phyloP scores from a whole-genome alignment of 148 eudicot genomes.

The Rhododendron ferrugineum region DNA sequence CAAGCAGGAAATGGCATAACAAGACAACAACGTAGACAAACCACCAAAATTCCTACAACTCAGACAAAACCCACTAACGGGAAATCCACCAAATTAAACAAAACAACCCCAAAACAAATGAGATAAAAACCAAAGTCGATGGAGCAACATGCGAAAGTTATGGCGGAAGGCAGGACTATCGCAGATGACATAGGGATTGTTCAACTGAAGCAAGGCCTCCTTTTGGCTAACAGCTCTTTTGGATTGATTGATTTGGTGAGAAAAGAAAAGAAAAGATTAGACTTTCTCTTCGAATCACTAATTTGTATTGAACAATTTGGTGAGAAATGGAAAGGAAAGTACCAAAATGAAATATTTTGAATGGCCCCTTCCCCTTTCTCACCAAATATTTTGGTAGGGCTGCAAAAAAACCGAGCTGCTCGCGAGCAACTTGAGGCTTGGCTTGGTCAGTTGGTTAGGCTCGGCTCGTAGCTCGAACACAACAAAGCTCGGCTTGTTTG shows the following conservation, averaged over 20 bases:
- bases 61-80: neutral
- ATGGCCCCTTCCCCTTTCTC: neutral
- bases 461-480: too few species aligned
- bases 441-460: too few species aligned
- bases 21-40: neutral
- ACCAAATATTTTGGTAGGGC: neutral
- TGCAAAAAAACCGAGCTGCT: too few species aligned
- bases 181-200: neutral
- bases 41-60: neutral
- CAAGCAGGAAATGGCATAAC: neutral
- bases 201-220: neutral
- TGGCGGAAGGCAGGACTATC: neutral
- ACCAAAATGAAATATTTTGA: neutral
- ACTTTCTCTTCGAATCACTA: neutral
- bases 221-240: neutral
- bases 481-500: too few species aligned
- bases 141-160: neutral
- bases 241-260: neutral
- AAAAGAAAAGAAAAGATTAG: neutral
- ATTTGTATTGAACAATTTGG: too few species aligned
- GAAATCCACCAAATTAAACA: neutral
- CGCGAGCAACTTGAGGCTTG: too few species aligned
- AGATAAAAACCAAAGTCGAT: neutral
- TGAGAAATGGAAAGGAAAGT: neutral
- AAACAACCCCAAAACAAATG: neutral